These are phyloP conservation scores for Sherardia arvensis DNA, from an alignment of 257 asterid species.

Conservation along the genomic window DNA sequence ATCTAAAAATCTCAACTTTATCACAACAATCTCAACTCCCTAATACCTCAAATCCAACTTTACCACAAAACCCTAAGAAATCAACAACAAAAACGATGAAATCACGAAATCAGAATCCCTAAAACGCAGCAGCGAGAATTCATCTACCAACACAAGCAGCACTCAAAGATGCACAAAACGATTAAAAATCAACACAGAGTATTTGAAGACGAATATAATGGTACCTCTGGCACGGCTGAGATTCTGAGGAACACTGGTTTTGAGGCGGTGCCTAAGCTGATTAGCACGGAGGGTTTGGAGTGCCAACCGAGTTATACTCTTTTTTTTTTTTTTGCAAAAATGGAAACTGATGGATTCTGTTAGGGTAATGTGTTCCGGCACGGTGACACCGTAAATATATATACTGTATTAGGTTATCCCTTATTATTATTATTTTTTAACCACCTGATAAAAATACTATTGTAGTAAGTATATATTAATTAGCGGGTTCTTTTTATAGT, in stretches of 20 bases:
- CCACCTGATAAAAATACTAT: too few relatives aligned
- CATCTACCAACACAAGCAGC: not conserved
- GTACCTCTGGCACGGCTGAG: not conserved
- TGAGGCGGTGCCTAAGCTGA: not conserved
- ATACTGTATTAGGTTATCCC: too few relatives aligned
- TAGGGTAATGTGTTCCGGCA: constrained; percentile 1
- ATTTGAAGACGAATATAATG: too few relatives aligned
- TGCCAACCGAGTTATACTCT: not conserved
- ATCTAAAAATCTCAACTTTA: constrained; percentile 25
- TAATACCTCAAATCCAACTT: not conserved
- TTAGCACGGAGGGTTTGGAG: not conserved
- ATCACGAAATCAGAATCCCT: constrained; percentile 1
- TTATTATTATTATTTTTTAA: too few relatives aligned
- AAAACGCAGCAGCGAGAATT: not conserved
- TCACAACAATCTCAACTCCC: not conserved
- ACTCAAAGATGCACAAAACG: not conserved
- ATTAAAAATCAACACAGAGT: not conserved
- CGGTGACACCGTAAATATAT: too few relatives aligned
- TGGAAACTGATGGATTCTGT: not conserved
- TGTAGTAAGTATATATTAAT: too few relatives aligned
- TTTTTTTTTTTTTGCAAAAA: too few relatives aligned
- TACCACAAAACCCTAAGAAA: not conserved
- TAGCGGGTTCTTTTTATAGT: too few relatives aligned
- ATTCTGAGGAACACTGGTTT: not conserved
- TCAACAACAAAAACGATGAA: not conserved